Evolutionary conservation across 805 yeast species (phyloP).

Genomic region (Tetrapisispora pingtungensis): DNA sequence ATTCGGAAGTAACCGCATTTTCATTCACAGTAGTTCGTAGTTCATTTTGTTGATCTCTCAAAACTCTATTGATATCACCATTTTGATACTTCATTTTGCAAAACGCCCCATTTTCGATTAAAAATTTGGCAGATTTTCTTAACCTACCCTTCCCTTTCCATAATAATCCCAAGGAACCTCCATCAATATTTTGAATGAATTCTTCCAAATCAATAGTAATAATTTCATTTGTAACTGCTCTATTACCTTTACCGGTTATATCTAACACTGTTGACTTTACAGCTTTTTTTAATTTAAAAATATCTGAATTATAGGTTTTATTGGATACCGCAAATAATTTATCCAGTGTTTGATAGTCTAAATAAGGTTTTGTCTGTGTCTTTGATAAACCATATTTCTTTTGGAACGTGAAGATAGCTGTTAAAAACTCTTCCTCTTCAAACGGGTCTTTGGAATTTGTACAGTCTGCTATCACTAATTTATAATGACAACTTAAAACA

Average conservation of each 20-base stretch:
- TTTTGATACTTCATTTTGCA: slow-evolving; percentile 10
- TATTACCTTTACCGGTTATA: slow-evolving; percentile 34
- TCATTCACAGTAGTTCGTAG: not conserved
- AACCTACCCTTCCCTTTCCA: slow-evolving; percentile 45
- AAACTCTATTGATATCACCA: slow-evolving; percentile 18
- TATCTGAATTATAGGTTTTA: slow-evolving; percentile 34
- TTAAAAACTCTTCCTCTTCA: slow-evolving; percentile 58
- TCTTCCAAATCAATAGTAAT: slow-evolving; percentile 32
- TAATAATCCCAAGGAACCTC: slow-evolving; percentile 32
- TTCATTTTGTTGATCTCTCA: slow-evolving; percentile 7
- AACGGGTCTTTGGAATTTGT: slow-evolving; percentile 74
- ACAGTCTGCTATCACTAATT: slow-evolving; percentile 51
- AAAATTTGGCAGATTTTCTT: slow-evolving; percentile 16
- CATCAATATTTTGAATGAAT: slow-evolving; percentile 22
- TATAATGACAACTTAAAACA: slow-evolving; percentile 52
- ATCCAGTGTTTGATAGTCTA: slow-evolving; percentile 49
- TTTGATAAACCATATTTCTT: slow-evolving; percentile 43
- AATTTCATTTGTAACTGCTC: slow-evolving; percentile 30
- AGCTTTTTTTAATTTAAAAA: slow-evolving; percentile 48
- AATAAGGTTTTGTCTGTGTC: slow-evolving; percentile 36
- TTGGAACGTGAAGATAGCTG: slow-evolving; percentile 68
- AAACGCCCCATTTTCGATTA: slow-evolving; percentile 10
- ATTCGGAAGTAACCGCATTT: not conserved
- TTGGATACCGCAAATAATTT: slow-evolving; percentile 39
- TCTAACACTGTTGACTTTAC: slow-evolving; percentile 71